Conservation (phyloP, 495 filamentous ascomycete genomes). For the Daldinia bambusicola region DNA sequence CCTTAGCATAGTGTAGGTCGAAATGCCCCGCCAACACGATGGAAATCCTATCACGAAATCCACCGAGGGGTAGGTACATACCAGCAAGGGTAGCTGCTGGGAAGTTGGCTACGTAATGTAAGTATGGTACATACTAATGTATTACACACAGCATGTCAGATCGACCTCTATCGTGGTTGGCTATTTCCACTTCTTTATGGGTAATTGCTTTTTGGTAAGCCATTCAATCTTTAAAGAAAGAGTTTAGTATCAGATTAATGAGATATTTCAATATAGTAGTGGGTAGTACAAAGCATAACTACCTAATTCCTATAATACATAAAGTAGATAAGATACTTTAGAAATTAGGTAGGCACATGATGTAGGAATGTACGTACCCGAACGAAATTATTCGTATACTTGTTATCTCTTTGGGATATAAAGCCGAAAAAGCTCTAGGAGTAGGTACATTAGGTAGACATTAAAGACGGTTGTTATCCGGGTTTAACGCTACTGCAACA, state of each 20-base stretch:
- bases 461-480: no score
- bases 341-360: no score
- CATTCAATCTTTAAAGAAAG: neutral
- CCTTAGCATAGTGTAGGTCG: conserved; percentile 36
- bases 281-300: neutral
- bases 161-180: conserved; percentile 19
- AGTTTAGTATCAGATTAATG: conserved; percentile 9
- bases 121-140: neutral
- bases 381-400: neutral
- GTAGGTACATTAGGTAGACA: no score
- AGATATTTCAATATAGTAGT: neutral
- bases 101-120: no score
- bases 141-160: conserved; percentile 23
- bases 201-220: conserved; percentile 12
- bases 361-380: neutral
- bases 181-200: conserved; percentile 22
- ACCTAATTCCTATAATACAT: no score
- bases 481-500: no score
- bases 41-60: neutral
- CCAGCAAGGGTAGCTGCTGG: neutral
- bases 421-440: no score
- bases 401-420: no score
- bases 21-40: conserved; percentile 35
- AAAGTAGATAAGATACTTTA: no score
- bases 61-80: conserved; percentile 30